Percentiles rank a stretch among this genome's conserved stretches.
phyloP scores from a whole-genome alignment of 306 rosid genomes.

The Casuarina cunninghamiana region DNA sequence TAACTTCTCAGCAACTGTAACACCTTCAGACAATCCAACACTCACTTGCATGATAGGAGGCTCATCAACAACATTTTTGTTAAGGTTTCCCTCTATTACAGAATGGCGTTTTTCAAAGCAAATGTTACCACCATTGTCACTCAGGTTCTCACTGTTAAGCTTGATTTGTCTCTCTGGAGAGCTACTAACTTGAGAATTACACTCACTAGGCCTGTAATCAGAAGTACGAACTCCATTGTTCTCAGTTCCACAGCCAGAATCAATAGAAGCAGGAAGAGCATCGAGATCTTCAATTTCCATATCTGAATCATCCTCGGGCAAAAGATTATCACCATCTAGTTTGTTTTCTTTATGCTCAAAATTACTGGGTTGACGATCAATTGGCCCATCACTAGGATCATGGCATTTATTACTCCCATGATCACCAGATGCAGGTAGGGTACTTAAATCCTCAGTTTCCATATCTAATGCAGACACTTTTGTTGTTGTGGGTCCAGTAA shows the following conservation, averaged over 20 bases:
- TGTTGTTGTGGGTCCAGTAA: slow-evolving; percentile 7
- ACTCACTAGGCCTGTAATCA: not conserved
- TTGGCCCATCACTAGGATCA: slow-evolving; percentile 10
- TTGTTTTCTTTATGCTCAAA: slow-evolving; percentile 31
- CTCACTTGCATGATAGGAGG: slow-evolving; percentile 36
- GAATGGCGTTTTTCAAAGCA: slow-evolving; percentile 4
- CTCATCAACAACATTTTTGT: slow-evolving; percentile 23
- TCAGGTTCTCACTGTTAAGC: slow-evolving; percentile 22
- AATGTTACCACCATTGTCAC: slow-evolving; percentile 6
- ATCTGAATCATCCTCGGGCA: slow-evolving; percentile 26
- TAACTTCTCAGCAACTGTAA: slow-evolving; percentile 34
- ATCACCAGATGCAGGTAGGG: slow-evolving; percentile 33
- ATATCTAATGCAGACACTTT: slow-evolving; percentile 32
- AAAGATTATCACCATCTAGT: slow-evolving; percentile 11
- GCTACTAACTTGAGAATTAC: slow-evolving; percentile 25
- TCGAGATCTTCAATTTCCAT: slow-evolving; percentile 48
- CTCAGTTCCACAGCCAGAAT: slow-evolving; percentile 27
- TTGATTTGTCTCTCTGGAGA: slow-evolving; percentile 27
- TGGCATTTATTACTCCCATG: slow-evolving; percentile 31
- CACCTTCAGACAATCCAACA: slow-evolving; percentile 36
- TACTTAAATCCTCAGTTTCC: slow-evolving; percentile 47
- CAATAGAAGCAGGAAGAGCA: slow-evolving; percentile 23
- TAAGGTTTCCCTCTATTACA: slow-evolving; percentile 1
- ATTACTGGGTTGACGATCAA: slow-evolving; percentile 25
- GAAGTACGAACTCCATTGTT: slow-evolving; percentile 5